These are phyloP conservation scores for Priceomyces haplophilus DNA, from an alignment of 805 yeast genomes.

Conservation along the genomic window DNA sequence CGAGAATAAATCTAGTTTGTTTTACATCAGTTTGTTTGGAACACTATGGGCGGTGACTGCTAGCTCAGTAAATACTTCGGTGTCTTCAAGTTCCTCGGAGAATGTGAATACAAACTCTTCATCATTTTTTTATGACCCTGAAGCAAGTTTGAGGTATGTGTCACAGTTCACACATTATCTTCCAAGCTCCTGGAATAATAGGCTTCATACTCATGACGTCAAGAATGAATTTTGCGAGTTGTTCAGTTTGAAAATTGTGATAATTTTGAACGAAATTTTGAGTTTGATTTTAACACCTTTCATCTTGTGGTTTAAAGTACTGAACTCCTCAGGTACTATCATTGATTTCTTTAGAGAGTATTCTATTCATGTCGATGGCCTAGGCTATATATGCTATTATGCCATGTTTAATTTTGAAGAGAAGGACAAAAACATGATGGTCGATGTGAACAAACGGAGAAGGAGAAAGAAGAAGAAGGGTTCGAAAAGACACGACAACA, in stretches of 20 bases:
- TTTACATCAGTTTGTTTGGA: conserved; percentile 86
- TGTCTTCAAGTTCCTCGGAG: conserved; percentile 16
- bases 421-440: conserved; percentile 46
- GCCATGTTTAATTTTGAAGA: conserved; percentile 87
- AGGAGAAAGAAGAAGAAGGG: conserved; percentile 10
- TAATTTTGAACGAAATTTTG: conserved; percentile 73
- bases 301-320: conserved; percentile 80
- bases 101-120: conserved; percentile 23
- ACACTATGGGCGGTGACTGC: conserved; percentile 83
- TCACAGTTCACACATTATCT: conserved; percentile 87
- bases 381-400: conserved; percentile 91
- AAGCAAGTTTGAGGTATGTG: conserved; percentile 73
- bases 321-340: conserved; percentile 68
- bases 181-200: conserved; percentile 84
- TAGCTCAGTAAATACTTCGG: conserved; percentile 44
- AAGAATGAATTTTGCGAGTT: conserved; percentile 77
- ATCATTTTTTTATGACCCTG: conserved; percentile 81
- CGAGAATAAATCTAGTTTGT: conserved; percentile 73
- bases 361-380: conserved; percentile 87
- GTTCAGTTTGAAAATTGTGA: conserved; percentile 68
- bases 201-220: conserved; percentile 79
- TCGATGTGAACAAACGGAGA: conserved; percentile 21
- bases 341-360: conserved; percentile 89
- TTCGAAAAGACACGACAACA: conserved; percentile 10
- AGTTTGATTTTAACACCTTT: conserved; percentile 86